A percentile compares a stretch with the other conserved stretches of the same genome.
Evolutionary conservation across 345 rosid genomes (phyloP).

Genomic region (Bruguiera gymnorhiza): DNA sequence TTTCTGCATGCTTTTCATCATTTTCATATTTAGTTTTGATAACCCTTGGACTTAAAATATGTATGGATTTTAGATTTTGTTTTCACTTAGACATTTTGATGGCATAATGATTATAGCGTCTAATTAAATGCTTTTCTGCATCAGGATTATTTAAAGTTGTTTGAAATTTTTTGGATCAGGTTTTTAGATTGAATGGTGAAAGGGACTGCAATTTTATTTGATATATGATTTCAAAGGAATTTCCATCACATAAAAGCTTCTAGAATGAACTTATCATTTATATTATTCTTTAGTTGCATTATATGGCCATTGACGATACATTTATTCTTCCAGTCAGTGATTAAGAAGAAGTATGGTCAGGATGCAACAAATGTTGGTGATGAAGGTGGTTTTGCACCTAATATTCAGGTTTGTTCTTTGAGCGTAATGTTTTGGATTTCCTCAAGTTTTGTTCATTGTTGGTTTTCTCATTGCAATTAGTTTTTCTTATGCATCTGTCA

Average conservation of each 20-base stretch:
- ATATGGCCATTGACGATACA: neutral
- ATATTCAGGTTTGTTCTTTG: constrained; percentile 44
- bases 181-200: neutral
- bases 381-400: constrained; percentile 67
- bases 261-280: neutral
- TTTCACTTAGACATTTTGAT: neutral
- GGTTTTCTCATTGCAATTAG: constrained; percentile 2
- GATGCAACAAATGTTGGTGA: constrained; percentile 69
- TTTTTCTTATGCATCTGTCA: neutral
- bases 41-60: neutral
- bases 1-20: neutral
- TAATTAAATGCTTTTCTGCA: too few species aligned
- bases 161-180: neutral
- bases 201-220: neutral
- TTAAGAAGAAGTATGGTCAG: constrained; percentile 63
- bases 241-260: neutral
- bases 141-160: too few species aligned
- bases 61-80: neutral
- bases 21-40: neutral
- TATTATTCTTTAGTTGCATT: neutral
- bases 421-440: neutral
- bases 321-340: constrained; percentile 37
- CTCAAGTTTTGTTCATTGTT: neutral
- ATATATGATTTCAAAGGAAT: neutral
- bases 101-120: neutral